A percentile compares a stretch with the other conserved stretches of the same genome.
phyloP scores from a whole-genome alignment of 495 filamentous ascomycete species.

The Terfezia boudieri region DNA sequence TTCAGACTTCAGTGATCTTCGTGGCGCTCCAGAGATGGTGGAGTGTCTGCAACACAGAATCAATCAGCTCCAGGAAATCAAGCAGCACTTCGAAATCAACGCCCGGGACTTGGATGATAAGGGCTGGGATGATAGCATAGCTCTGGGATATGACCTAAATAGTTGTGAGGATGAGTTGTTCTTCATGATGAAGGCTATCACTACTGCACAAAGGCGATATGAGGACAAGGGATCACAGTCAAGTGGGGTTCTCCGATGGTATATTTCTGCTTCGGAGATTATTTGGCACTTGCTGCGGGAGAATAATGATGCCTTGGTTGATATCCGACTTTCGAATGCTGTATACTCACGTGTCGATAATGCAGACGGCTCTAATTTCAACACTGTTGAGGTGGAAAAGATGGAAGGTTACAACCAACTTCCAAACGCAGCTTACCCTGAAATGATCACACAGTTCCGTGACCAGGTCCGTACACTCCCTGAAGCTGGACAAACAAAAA shows the following conservation, averaged over 20 bases:
- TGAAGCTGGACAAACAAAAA: slow-evolving; percentile 30
- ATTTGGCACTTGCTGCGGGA: slow-evolving; percentile 90
- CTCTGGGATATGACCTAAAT: slow-evolving; percentile 68
- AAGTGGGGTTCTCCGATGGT: slow-evolving; percentile 66
- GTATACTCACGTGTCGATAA: slow-evolving; percentile 89
- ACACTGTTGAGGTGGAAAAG: slow-evolving; percentile 62
- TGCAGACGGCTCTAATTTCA: slow-evolving; percentile 86
- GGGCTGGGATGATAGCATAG: slow-evolving; percentile 73
- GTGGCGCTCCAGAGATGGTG: slow-evolving; percentile 85
- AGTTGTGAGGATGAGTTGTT: slow-evolving; percentile 92
- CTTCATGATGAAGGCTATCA: slow-evolving; percentile 99
- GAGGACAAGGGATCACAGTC: slow-evolving; percentile 46
- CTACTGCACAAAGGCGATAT: slow-evolving; percentile 70
- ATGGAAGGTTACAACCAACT: slow-evolving; percentile 74
- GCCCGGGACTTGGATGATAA: slow-evolving; percentile 67
- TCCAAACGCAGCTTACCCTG: slow-evolving; percentile 74
- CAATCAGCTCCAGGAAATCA: slow-evolving; percentile 88
- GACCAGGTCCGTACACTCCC: slow-evolving; percentile 27
- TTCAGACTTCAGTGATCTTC: slow-evolving; percentile 96
- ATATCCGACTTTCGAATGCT: slow-evolving; percentile 76
- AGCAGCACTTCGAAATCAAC: slow-evolving; percentile 82
- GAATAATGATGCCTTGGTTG: slow-evolving; percentile 65
- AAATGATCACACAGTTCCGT: slow-evolving; percentile 78
- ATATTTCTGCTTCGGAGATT: slow-evolving; percentile 73
- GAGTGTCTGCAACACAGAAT: slow-evolving; percentile 75